Conservation (phyloP, 75 land plant species). For the Chamaecyparis obtusa region DNA sequence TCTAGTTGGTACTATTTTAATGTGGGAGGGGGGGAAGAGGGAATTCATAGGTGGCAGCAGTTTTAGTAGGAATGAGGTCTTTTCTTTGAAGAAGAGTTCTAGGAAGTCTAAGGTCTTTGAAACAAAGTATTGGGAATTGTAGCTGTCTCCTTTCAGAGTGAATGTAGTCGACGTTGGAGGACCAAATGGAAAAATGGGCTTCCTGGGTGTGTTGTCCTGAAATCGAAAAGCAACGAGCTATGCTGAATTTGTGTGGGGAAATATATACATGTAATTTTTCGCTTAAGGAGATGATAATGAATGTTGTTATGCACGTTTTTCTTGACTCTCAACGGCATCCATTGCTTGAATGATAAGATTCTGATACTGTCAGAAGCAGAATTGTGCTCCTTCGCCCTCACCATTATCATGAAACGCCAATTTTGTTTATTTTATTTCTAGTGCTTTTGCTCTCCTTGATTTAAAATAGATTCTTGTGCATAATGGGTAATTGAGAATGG, state of each 20-base stretch:
- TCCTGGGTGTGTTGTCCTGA: not conserved
- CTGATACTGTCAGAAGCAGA: not conserved
- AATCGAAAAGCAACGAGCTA: not conserved
- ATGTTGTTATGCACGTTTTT: not conserved
- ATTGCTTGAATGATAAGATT: not conserved
- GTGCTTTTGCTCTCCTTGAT: not conserved
- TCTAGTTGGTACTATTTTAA: not conserved
- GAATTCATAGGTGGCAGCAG: not conserved
- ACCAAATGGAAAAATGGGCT: not conserved
- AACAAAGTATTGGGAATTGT: not conserved
- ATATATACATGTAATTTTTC: not conserved
- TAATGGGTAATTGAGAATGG: too few species aligned
- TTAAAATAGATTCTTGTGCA: too few species aligned
- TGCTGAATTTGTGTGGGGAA: not conserved
- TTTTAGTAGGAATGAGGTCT: not conserved
- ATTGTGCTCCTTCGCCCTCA: too few species aligned
- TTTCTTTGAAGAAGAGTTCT: not conserved
- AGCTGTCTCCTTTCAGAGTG: not conserved
- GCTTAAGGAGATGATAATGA: not conserved
- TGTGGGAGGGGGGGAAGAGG: not conserved
- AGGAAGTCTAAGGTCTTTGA: not conserved
- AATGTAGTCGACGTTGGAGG: not conserved
- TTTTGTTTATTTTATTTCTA: too few species aligned
- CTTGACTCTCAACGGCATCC: not conserved
- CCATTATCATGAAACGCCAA: not conserved